A percentile compares a stretch with the other conserved stretches of the same genome.
Conservation (phyloP, 257 asterid genomes). For the Solanum chilense region DNA sequence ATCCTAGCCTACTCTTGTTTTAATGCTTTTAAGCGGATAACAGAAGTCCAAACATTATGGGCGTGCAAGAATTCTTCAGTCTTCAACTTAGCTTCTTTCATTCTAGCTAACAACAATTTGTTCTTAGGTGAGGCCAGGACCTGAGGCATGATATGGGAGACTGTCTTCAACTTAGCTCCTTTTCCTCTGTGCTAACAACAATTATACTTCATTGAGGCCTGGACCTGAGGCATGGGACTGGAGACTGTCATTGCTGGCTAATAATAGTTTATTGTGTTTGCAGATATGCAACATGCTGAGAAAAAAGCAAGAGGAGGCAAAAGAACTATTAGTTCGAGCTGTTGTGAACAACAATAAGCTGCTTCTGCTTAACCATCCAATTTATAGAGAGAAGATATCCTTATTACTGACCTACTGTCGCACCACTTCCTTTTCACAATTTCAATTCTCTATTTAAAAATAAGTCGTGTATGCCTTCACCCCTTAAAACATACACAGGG, state of each 20-base stretch:
- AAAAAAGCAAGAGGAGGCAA: conserved; percentile 74
- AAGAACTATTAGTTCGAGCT: conserved; percentile 60
- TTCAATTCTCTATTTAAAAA: neutral
- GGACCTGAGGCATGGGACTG: neutral
- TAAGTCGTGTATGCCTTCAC: conserved; percentile 33
- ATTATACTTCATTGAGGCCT: neutral
- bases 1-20: neutral
- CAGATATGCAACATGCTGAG: conserved; percentile 80
- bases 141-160: neutral
- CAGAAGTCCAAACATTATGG: neutral
- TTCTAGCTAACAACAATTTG: neutral
- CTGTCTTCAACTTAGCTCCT: neutral
- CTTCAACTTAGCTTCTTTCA: neutral
- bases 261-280: neutral
- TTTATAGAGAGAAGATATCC: conserved; percentile 75
- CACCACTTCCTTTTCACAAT: neutral
- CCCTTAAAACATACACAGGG: conserved; percentile 34
- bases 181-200: neutral
- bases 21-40: neutral
- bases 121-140: neutral
- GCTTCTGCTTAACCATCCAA: conserved; percentile 72
- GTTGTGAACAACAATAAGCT: conserved; percentile 73
- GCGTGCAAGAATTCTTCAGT: neutral
- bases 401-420: conserved; percentile 2
- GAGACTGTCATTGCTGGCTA: neutral